Base-by-base conservation (phyloP, 2,329 filamentous ascomycete species). In the Trichophyton mentagrophytes region DNA sequence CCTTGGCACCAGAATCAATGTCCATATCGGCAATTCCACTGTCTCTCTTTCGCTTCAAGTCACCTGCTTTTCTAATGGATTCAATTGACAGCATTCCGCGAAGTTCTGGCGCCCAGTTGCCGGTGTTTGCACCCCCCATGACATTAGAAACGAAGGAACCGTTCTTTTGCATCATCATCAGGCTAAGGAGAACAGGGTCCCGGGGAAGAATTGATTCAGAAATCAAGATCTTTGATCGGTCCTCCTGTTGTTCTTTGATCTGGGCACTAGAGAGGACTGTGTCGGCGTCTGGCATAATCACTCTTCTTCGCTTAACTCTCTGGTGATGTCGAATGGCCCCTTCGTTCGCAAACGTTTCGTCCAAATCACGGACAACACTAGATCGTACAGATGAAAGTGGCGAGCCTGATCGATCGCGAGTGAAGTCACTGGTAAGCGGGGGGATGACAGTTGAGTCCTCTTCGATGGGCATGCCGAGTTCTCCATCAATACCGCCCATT, bases 21-120 rank as follows among this genome's bases (percentile, higher is more conserved):
- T 87, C 88, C 64, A 93, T 81, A 68, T 92, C 90, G 51, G 87
- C 88, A 65, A 93, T 84, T 25, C 88, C 90, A 67, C 87, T 90
- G 69, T 96, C 90, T 49, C 93, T 86, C 80, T 99, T 99, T 62
- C 93, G 84, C 82, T 97, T 99, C 60, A 92, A 81, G 63, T 95
- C 90, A 61, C 85, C 87, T 47, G 86, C 82, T 61, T 85, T 85
- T 63, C 86, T 85, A 15, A 95, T 82, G 13, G 89, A 82, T 65
- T 95, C 89, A 47, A 96, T 79, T 1, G 90, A 95, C n/a, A 97
- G 78, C 68, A 99, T 84, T n/a, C 88, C 90, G 63, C 89, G 86
- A 20, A 99, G 81, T 74, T 99, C 93, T 0, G 92, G 92, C 2
- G 92, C 92, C 91, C 90, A 96, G 47, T 83, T 84, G 65, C 83